Percentiles rank a stretch among this genome's conserved stretches.
These are phyloP conservation scores for Isabelozyma pseudorhagii DNA, from an alignment of 805 yeast genomes.

Conservation along the genomic window DNA sequence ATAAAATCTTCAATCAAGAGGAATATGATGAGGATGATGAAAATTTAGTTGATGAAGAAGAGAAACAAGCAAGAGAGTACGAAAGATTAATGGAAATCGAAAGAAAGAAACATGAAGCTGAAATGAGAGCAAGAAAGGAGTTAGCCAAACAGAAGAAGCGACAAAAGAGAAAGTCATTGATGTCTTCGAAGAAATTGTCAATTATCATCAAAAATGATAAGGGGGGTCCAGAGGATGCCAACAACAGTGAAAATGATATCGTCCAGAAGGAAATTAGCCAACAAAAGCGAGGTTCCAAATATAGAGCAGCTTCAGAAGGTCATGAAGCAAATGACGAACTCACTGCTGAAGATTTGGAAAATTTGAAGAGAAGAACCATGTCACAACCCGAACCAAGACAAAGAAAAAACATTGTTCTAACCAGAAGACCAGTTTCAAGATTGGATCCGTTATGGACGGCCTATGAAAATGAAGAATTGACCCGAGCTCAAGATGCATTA, in stretches of 20 bases:
- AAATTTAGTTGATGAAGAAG: conserved; percentile 40
- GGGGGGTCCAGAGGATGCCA: conserved; percentile 6
- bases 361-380: conserved; percentile 43
- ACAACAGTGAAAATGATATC: conserved; percentile 24
- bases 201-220: conserved; percentile 26
- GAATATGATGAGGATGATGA: conserved; percentile 48
- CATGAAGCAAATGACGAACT: conserved; percentile 27
- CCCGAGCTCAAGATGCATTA: conserved; percentile 40
- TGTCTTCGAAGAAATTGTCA: conserved; percentile 34
- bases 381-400: conserved; percentile 37
- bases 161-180: conserved; percentile 37
- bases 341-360: conserved; percentile 44
- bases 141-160: conserved; percentile 44
- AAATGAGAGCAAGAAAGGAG: conserved; percentile 44
- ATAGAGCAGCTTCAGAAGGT: conserved; percentile 38
- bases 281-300: conserved; percentile 36
- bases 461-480: conserved; percentile 46
- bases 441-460: conserved; percentile 56
- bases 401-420: conserved; percentile 36
- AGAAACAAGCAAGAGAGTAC: conserved; percentile 39
- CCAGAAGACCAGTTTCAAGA: conserved; percentile 55
- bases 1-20: conserved; percentile 72
- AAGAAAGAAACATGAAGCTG: conserved; percentile 51
- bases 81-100: conserved; percentile 47
- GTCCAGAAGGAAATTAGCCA: conserved; percentile 24